These are phyloP conservation scores for Tilletiaria anomala DNA, from an alignment of 1,284 basidiomycete genomes.

Conservation along the genomic window DNA sequence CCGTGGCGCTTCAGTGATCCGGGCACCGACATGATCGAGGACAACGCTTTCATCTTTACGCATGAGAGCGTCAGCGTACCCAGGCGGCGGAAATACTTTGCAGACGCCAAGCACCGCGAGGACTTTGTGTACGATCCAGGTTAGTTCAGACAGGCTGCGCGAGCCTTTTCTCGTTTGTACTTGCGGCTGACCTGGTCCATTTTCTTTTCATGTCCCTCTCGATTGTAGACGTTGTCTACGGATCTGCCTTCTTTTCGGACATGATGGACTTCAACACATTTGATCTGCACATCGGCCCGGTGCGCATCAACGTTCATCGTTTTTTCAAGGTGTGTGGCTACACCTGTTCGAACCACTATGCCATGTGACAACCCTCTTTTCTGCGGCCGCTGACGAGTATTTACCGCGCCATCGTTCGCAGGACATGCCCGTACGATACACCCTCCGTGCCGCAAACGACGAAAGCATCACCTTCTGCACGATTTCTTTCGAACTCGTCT, in stretches of 20 bases:
- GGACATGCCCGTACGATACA: constrained; percentile 42
- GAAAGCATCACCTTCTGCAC: constrained; percentile 41
- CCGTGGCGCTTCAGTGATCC: constrained; percentile 41
- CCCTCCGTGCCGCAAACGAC: constrained; percentile 35
- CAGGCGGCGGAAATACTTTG: constrained; percentile 40
- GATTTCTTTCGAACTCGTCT: constrained; percentile 41
- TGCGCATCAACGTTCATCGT: constrained; percentile 18
- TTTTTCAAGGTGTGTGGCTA: no score
- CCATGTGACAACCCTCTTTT: no score
- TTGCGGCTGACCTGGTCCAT: neutral
- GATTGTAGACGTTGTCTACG: constrained; percentile 34
- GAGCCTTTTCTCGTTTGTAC: no score
- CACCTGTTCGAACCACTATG: no score
- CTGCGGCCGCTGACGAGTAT: no score
- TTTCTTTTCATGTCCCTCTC: constrained; percentile 38
- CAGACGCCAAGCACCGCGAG: constrained; percentile 28
- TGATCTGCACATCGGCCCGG: constrained; percentile 26
- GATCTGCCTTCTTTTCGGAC: constrained; percentile 28
- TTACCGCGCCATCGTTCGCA: no score
- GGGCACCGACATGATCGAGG: constrained; percentile 40
- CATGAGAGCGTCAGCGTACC: constrained; percentile 36
- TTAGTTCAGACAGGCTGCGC: no score
- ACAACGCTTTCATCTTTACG: constrained; percentile 42
- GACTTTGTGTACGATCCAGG: constrained; percentile 13
- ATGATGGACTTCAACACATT: constrained; percentile 34